Evolutionary conservation across 805 yeast genomes (phyloP).

Genomic region (Yarrowia sp.): DNA sequence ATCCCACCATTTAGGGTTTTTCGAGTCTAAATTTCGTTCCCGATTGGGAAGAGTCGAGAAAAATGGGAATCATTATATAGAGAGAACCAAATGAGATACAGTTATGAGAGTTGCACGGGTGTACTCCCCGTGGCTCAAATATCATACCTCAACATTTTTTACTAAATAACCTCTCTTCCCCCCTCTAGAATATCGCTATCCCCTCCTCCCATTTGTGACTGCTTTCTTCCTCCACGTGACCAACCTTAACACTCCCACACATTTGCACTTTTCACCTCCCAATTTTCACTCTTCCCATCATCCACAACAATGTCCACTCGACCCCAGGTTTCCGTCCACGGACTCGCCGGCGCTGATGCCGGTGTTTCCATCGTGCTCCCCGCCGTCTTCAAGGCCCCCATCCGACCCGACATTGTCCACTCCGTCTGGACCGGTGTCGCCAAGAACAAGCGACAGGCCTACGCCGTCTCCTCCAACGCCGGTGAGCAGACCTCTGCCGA

Average conservation of each 20-base stretch:
- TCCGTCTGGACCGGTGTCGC: constrained; percentile 96
- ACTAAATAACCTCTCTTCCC: too few relatives aligned
- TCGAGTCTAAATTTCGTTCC: background rate
- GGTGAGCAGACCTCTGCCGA: constrained; percentile 99
- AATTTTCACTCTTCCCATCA: constrained; percentile 7
- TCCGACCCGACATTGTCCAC: constrained; percentile 99
- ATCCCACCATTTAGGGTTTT: background rate
- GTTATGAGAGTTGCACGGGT: too few relatives aligned
- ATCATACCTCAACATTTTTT: too few relatives aligned
- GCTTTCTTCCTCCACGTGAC: background rate
- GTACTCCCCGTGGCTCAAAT: too few relatives aligned
- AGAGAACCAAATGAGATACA: too few relatives aligned
- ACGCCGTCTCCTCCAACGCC: constrained; percentile 98
- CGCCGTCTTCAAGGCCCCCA: constrained; percentile 99
- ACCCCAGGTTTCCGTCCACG: constrained; percentile 96
- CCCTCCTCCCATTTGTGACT: too few relatives aligned
- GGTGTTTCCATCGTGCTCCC: constrained; percentile 89
- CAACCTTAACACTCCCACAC: constrained; percentile 4
- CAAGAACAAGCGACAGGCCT: constrained; percentile 99
- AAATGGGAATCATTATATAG: too few relatives aligned
- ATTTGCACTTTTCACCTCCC: background rate
- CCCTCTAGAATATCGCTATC: too few relatives aligned
- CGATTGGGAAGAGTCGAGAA: background rate
- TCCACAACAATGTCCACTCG: constrained; percentile 55
- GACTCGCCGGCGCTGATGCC: constrained; percentile 86